phyloP scores from a whole-genome alignment of 2,329 filamentous ascomycete species.

The Harringtonia lauricola region DNA sequence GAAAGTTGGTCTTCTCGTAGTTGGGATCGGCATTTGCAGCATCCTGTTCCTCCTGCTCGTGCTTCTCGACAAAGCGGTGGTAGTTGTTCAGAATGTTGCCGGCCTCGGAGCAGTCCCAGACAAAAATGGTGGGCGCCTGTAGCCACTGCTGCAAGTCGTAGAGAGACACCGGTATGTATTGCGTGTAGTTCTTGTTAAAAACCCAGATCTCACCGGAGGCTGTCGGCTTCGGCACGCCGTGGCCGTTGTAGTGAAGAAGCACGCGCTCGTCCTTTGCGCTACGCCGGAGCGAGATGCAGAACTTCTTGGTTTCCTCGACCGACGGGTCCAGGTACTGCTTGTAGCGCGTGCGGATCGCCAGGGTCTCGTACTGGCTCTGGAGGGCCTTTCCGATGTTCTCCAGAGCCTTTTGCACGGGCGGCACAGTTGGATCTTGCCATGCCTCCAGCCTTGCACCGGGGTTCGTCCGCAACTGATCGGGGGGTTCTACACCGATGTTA shows the following conservation, averaged over 20 bases:
- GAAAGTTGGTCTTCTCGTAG: slow-evolving; percentile 65
- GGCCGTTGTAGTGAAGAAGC: slow-evolving; percentile 97
- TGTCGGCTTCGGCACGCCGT: slow-evolving; percentile 92
- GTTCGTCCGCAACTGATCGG: slow-evolving; percentile 90
- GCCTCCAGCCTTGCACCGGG: slow-evolving; percentile 91
- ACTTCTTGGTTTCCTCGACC: slow-evolving; percentile 94
- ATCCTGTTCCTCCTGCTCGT: slow-evolving; percentile 80
- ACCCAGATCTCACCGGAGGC: slow-evolving; percentile 97
- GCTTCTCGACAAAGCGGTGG: slow-evolving; percentile 87
- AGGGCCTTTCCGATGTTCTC: slow-evolving; percentile 92
- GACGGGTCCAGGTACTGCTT: slow-evolving; percentile 96
- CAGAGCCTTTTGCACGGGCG: slow-evolving; percentile 71
- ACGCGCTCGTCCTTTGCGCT: slow-evolving; percentile 95
- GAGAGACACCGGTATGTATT: slow-evolving; percentile 93
- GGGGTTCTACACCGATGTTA: slow-evolving; percentile 95
- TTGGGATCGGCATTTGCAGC: slow-evolving; percentile 65
- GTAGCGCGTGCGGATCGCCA: slow-evolving; percentile 91
- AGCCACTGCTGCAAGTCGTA: slow-evolving; percentile 96
- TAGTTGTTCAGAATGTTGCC: slow-evolving; percentile 95
- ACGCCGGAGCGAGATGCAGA: slow-evolving; percentile 76
- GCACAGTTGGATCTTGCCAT: slow-evolving; percentile 85
- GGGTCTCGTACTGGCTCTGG: slow-evolving; percentile 92
- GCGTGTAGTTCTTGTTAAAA: slow-evolving; percentile 97
- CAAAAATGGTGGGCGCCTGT: slow-evolving; percentile 87
- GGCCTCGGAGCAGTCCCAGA: slow-evolving; percentile 95